Evolutionary conservation across 2,329 filamentous ascomycete species (phyloP).

Genomic region (Eutypella sp.): DNA sequence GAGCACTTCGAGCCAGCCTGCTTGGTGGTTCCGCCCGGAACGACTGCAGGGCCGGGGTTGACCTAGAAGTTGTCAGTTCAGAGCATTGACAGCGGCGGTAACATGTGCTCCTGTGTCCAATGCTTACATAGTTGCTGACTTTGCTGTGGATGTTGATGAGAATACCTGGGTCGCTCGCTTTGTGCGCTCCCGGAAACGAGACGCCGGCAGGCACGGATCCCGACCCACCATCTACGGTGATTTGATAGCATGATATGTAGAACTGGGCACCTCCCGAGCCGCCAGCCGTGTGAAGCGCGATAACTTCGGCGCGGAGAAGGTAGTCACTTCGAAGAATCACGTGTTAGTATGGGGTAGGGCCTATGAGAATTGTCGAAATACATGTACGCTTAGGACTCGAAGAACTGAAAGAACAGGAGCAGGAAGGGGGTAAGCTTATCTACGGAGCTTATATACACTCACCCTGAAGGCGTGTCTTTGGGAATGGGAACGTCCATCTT

Average conservation of each 20-base stretch:
- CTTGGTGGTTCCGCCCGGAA: constrained; percentile 35
- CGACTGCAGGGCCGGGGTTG: constrained; percentile 39
- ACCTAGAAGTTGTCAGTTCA: constrained; percentile 5
- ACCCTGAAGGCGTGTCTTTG: constrained; percentile 34
- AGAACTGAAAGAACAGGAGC: too few relatives aligned
- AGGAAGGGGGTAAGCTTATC: too few relatives aligned
- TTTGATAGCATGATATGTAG: constrained; percentile 28
- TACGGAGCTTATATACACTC: not conserved
- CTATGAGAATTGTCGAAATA: too few relatives aligned
- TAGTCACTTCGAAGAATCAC: constrained; percentile 33
- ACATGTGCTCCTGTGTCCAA: too few relatives aligned
- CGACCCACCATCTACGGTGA: constrained; percentile 22
- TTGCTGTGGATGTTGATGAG: constrained; percentile 42
- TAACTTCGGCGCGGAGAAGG: constrained; percentile 39
- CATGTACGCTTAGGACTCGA: too few relatives aligned
- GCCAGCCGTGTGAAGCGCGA: constrained; percentile 38
- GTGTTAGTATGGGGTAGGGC: too few relatives aligned
- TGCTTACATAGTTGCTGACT: constrained; percentile 30
- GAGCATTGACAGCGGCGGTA: too few relatives aligned
- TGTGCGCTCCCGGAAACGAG: constrained; percentile 39
- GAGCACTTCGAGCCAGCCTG: constrained; percentile 33
- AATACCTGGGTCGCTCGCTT: constrained; percentile 39
- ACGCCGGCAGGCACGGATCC: constrained; percentile 25
- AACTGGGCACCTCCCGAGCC: constrained; percentile 26
- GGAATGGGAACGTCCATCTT: constrained; percentile 40